These are phyloP conservation scores for Aphanomyces stellatus DNA, from an alignment of 352 stramenopile genomes.

Conservation along the genomic window DNA sequence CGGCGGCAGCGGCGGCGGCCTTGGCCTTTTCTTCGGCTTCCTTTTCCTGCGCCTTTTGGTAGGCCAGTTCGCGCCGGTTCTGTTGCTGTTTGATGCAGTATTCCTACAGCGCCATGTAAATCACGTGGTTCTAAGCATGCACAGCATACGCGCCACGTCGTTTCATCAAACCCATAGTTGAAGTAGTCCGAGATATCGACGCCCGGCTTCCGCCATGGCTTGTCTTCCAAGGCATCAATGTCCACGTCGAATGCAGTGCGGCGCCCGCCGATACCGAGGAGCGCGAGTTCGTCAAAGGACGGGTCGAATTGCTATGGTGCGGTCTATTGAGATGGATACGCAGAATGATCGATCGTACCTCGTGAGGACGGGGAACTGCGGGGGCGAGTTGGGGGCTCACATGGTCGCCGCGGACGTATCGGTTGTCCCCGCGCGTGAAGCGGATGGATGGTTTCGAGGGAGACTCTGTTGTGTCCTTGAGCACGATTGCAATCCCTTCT, in stretches of 20 bases:
- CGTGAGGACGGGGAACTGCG: neutral
- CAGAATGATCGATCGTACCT: neutral
- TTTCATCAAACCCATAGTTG: conserved; percentile 90
- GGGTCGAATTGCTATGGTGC: conserved; percentile 21
- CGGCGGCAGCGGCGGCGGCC: conserved; percentile 3
- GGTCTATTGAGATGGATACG: no score
- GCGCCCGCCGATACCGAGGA: conserved; percentile 54
- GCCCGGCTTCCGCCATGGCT: conserved; percentile 85
- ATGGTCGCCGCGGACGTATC: conserved; percentile 48
- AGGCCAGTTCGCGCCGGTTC: conserved; percentile 50
- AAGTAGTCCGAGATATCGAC: conserved; percentile 92
- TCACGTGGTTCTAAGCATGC: neutral
- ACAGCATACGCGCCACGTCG: conserved; percentile 55
- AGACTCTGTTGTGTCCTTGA: conserved; percentile 43
- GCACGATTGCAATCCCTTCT: conserved; percentile 73
- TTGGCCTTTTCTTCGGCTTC: conserved; percentile 30
- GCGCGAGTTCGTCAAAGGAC: conserved; percentile 54
- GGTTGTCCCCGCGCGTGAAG: conserved; percentile 63
- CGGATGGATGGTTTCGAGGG: conserved; percentile 57
- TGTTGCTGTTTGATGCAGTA: conserved; percentile 75
- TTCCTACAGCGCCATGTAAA: conserved; percentile 29
- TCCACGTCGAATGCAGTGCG: conserved; percentile 88
- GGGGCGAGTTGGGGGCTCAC: conserved; percentile 6
- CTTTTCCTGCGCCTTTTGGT: conserved; percentile 73
- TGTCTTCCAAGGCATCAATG: conserved; percentile 87